These are phyloP conservation scores for Chlamydomonas schloesseri DNA, from an alignment of 139 green algal species.

Conservation along the genomic window DNA sequence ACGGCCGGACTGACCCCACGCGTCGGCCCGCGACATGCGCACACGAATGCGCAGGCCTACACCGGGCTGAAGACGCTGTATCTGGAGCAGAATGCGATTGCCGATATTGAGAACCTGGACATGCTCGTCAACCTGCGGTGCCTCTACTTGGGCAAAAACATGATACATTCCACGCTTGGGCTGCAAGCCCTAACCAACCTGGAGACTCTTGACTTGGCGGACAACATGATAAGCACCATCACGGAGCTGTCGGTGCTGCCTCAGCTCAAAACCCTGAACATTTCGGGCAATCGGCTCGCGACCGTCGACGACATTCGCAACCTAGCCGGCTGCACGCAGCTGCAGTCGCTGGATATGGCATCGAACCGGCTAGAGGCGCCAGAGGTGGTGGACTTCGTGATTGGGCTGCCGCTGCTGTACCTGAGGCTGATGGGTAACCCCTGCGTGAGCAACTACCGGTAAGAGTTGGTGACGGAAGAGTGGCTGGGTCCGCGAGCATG, in stretches of 20 bases:
- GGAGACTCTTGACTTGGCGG: constrained; percentile 73
- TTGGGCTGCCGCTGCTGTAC: constrained; percentile 60
- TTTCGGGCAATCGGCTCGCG: constrained; percentile 68
- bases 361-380: constrained; percentile 64
- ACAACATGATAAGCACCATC: constrained; percentile 72
- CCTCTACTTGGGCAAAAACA: constrained; percentile 80
- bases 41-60: constrained; percentile 67
- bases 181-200: constrained; percentile 62
- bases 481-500: too few relatives aligned
- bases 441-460: constrained; percentile 64
- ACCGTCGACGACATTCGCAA: constrained; percentile 53
- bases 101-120: constrained; percentile 69
- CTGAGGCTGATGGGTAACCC: constrained; percentile 76
- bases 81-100: constrained; percentile 81
- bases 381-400: constrained; percentile 60
- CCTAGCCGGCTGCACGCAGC: constrained; percentile 50
- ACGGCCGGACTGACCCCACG: neutral
- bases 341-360: constrained; percentile 71
- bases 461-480: too few relatives aligned
- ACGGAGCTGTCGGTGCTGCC: constrained; percentile 59
- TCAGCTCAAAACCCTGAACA: constrained; percentile 63
- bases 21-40: neutral
- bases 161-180: constrained; percentile 60
- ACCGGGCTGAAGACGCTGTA: constrained; percentile 82
- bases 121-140: constrained; percentile 68